Base-by-base conservation (phyloP, 2,329 filamentous ascomycete species). In the Byssothecium circinans region DNA sequence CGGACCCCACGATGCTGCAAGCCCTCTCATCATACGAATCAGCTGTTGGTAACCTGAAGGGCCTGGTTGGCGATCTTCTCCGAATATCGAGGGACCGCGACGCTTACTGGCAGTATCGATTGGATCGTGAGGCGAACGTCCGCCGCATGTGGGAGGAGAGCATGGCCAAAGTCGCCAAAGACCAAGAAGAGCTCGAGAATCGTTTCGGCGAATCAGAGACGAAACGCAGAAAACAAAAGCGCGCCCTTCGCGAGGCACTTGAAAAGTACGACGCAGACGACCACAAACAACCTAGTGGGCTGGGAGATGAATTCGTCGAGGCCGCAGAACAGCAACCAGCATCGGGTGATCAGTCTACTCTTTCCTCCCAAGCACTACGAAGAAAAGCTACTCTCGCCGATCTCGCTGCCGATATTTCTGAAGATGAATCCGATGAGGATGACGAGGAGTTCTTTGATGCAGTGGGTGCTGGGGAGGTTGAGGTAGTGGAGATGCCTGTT, bases 131-230 rank as follows among this genome's bases (percentile, higher is more conserved):
- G 74, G 86, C 86, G 35, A 89, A 96, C 67, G 87, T 97, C 74
- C 85, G 94, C 30, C 86, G 89, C 50, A 89, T 99, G 84, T 99
- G 94, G 94, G 94, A 99, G 73, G 94, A 99, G 64, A 97, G 91
- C 72, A 69, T 99, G 94, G 91, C 94, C 8, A 86, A 91, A 61
- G 88, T 99, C n/a, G 94, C 91, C 15, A 85, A 84, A 46, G 94
- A 99, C 69, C 94, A 99, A 61, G 94, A 97, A 71, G 83, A 91
- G 42, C 80, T 99, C 1, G 90, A 97, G 67, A 89, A 84, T 29
- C 87, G 86, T 48, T 88, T 96, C 51, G 90, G 89, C 36, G 89
- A 96, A 71, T 89, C 91, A 1, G 92, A 97, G 69, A 82, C 88
- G 65, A 97, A 95, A 78, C 83, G 91, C 47, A 91, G 88, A 68